These are phyloP conservation scores for Candida chauliodis DNA, from an alignment of 805 yeast species.

Conservation along the genomic window DNA sequence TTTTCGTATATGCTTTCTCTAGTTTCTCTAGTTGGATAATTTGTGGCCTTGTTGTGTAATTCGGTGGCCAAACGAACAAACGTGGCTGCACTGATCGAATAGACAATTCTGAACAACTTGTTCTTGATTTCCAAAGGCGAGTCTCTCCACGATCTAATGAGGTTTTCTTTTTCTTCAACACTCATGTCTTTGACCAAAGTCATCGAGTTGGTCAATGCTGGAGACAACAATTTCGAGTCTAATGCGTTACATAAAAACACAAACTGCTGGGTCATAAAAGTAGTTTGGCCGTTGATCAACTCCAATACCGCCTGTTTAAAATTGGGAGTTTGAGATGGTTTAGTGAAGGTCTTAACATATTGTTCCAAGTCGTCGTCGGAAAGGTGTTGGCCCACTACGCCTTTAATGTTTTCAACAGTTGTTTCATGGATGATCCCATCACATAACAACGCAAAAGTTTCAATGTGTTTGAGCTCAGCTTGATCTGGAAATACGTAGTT, in stretches of 20 bases:
- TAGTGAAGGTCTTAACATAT: slow-evolving; percentile 21
- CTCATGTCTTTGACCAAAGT: slow-evolving; percentile 39
- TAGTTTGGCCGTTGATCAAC: slow-evolving; percentile 14
- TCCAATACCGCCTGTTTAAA: slow-evolving; percentile 16
- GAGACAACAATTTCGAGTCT: slow-evolving; percentile 28
- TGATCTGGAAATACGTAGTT: slow-evolving; percentile 4
- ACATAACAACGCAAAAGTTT: slow-evolving; percentile 23
- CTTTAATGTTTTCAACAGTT: slow-evolving; percentile 22
- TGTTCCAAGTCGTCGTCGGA: slow-evolving; percentile 27
- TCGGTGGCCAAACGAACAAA: slow-evolving; percentile 30
- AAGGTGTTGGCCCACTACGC: slow-evolving; percentile 21
- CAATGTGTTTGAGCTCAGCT: slow-evolving; percentile 22
- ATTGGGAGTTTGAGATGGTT: slow-evolving; percentile 29
- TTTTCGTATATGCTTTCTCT: slow-evolving; percentile 27
- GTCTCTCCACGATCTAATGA: slow-evolving; percentile 38
- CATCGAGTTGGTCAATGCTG: slow-evolving; percentile 27
- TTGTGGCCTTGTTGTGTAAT: slow-evolving; percentile 31
- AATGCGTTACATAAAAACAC: slow-evolving; percentile 22
- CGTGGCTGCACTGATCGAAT: slow-evolving; percentile 19
- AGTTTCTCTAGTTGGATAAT: slow-evolving; percentile 33
- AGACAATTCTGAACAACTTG: slow-evolving; percentile 29
- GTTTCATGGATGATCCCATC: slow-evolving; percentile 36
- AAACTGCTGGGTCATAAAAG: slow-evolving; percentile 18
- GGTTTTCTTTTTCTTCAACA: slow-evolving; percentile 23
- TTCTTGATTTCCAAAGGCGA: slow-evolving; percentile 37